These are phyloP conservation scores for Podospora didyma DNA, from an alignment of 495 filamentous ascomycete species.

Conservation along the genomic window DNA sequence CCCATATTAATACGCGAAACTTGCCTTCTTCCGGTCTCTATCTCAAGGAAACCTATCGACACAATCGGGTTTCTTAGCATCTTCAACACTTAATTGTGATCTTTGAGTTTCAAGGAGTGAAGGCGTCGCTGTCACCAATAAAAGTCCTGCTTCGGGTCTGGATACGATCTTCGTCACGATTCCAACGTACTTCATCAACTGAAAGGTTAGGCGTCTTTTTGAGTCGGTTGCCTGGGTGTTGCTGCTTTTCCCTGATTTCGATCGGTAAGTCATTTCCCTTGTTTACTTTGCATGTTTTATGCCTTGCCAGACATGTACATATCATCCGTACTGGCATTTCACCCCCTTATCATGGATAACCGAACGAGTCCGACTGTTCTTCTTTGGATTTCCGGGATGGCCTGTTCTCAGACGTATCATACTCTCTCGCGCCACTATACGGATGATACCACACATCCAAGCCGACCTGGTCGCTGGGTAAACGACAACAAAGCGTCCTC, in stretches of 20 bases:
- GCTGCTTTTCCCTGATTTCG: constrained; percentile 15
- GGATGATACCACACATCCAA: too few species aligned
- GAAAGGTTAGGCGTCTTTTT: constrained; percentile 15
- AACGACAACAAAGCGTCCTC: too few species aligned
- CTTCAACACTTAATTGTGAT: constrained; percentile 18
- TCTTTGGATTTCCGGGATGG: too few species aligned
- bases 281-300: background rate
- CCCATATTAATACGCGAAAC: constrained; percentile 8
- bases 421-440: too few species aligned
- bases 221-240: constrained; percentile 12
- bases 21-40: constrained; percentile 13
- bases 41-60: background rate
- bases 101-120: constrained; percentile 25
- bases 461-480: too few species aligned
- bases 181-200: constrained; percentile 1
- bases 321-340: too few species aligned
- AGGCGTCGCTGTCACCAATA: constrained; percentile 14
- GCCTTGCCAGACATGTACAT: too few species aligned
- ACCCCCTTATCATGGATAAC: too few species aligned
- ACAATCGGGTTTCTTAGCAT: constrained; percentile 9
- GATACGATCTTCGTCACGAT: constrained; percentile 20
- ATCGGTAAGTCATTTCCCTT: constrained; percentile 6
- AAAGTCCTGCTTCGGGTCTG: constrained; percentile 24
- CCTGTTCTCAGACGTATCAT: too few species aligned
- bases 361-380: too few species aligned